Base-by-base conservation (phyloP, 2,329 filamentous ascomycete genomes). In the Fusarium mundagurra region DNA sequence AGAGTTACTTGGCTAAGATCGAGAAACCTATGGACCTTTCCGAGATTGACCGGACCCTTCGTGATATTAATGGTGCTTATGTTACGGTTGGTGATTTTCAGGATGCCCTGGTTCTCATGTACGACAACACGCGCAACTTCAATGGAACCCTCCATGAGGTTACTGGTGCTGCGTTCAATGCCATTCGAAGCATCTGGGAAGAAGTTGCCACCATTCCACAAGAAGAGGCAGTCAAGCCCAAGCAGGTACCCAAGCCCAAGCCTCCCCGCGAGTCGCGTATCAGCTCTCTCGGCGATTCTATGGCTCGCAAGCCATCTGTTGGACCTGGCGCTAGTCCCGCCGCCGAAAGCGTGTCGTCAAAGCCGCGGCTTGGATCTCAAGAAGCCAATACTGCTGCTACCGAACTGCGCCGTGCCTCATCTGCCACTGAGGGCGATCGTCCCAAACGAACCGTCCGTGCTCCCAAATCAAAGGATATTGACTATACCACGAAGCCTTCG, bases 361-460 rank as follows among this genome's bases (percentile, higher is more conserved):
- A 78, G 59, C 65, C 77, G 54, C 68, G 34, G 33, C 65, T 29
- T 44, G 74, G n/a, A 48, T 71, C 43, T 76, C 74, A 54, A 74
- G 78, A 69, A 41, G 65, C 59, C 47, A 55, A 43, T 53, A 31
- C 58, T 22, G 61, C 73, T 10, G 59, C 76, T 16, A 66, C 68
- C 24, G 78, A 81, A 47, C 71, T 79, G 73, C 92, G 96, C 61
- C 93, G 96, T 27, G 94, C 97, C 78, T 97, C 94, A 3, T 92
- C 91, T 11, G 92, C 92, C 66, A 88, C 89, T 9, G 94, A 95
- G 75, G 93, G 92, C 64, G 89, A 91, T 73, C 91, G 96, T 59
- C 95, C 96, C 17, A 98, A 98, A 86, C 92, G 96, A 61, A 94
- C 96, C 20, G 98, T 98, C 63, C 94, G 98, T 78, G 93, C 95